phyloP scores from a whole-genome alignment of 805 yeast species.

The Schwanniomyces sp. region DNA sequence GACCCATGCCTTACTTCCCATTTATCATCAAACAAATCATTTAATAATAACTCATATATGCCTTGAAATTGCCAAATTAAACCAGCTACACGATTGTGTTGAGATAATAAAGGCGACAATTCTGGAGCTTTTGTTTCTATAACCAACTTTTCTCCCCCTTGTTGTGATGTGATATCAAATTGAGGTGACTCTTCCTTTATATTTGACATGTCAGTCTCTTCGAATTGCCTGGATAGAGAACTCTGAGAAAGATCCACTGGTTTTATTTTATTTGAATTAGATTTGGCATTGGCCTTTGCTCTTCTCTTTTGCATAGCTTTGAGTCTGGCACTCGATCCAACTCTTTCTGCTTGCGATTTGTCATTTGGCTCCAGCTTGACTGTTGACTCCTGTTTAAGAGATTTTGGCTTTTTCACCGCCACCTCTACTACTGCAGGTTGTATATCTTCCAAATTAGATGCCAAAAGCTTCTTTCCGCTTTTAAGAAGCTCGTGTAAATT shows the following conservation, averaged over 20 bases:
- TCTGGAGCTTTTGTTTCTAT: slow-evolving; percentile 74
- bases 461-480: slow-evolving; percentile 57
- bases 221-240: slow-evolving; percentile 58
- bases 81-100: slow-evolving; percentile 69
- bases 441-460: slow-evolving; percentile 51
- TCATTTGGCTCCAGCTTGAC: slow-evolving; percentile 5
- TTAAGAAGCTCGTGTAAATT: slow-evolving; percentile 47
- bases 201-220: slow-evolving; percentile 31
- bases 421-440: slow-evolving; percentile 8
- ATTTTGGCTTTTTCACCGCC: slow-evolving; percentile 48
- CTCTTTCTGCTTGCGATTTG: slow-evolving; percentile 5
- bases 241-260: slow-evolving; percentile 73
- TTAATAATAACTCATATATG: slow-evolving; percentile 75
- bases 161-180: slow-evolving; percentile 71
- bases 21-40: slow-evolving; percentile 75
- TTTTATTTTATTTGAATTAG: slow-evolving; percentile 40
- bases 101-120: slow-evolving; percentile 64
- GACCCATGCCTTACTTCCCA: slow-evolving; percentile 99
- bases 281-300: slow-evolving; percentile 70
- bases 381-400: slow-evolving; percentile 29
- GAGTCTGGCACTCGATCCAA: slow-evolving; percentile 67
- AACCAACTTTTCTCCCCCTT: slow-evolving; percentile 78
- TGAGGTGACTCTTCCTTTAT: slow-evolving; percentile 27
- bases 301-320: slow-evolving; percentile 93
- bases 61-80: slow-evolving; percentile 95